Base-by-base conservation (phyloP, 768 basidiomycete species). In the Jaapia argillacea region DNA sequence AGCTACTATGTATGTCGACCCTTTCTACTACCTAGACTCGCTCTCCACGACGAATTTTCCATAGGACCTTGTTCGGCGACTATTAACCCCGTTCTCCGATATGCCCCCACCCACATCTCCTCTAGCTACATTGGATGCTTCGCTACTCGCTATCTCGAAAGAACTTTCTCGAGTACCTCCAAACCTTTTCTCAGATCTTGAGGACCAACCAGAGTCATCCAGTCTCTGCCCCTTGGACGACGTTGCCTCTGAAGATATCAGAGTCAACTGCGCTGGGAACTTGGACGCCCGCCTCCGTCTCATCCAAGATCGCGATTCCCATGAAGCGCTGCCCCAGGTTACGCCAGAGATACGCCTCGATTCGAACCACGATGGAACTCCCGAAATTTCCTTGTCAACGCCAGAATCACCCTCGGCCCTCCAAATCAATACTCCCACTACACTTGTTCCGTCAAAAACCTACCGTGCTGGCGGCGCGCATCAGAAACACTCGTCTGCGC, bases 1-100 rank as follows among this genome's bases (percentile, higher is more conserved):
- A 72, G 70, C 46, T 88, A 87, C 55, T 87, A 87, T 57, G 85
- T 86, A 50, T 33, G 77, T n/a, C n/a, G n/a, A n/a, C n/a, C n/a
- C n/a, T n/a, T 37, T 40, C 42, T 6, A n/a, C 31, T 39, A 28
- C n/a, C 10, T 37, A 16, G 31, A 3, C 10, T n/a, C 40, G 1
- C 13, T 6, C 16, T 18, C 26, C 38, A 6, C 10, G 2, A 43
- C 48, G 55, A 44, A 52, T 41, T 26, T 24, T 22, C 22, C 3
- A 47, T 45, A 88, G 85, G 81, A 81, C 48, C 75, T 88, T 47
- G 72, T 85, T 24, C 74, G 70, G 42, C 74, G 78, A 22, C 62
- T 87, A 40, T 60, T 87, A 6, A 57, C 67, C 38, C 81, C 79
- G 3, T 68, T 85, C 36, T 56, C 64, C 6, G 52, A 57, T 3